Evolutionary conservation across 73 alveolate species (phyloP).

Genomic region (Chromera velia): DNA sequence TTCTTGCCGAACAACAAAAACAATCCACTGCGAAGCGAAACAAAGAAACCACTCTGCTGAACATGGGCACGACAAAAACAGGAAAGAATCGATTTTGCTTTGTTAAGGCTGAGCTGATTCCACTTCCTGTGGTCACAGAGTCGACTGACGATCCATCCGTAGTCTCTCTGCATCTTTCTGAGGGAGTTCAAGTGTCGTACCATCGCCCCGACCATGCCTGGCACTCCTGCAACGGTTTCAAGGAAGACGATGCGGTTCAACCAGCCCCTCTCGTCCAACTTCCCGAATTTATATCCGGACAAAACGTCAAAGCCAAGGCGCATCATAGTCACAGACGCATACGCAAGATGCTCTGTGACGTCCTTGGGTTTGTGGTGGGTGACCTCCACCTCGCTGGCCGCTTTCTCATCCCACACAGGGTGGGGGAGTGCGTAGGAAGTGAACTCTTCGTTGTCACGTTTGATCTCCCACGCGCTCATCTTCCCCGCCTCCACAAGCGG

Average conservation of each 20-base stretch:
- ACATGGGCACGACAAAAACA: too few species aligned
- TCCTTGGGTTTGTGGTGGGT: background rate
- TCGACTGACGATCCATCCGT: constrained; percentile 64
- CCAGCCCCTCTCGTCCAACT: constrained; percentile 57
- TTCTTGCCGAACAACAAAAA: too few species aligned
- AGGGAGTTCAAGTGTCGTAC: constrained; percentile 56
- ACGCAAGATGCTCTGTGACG: background rate
- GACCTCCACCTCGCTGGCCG: background rate
- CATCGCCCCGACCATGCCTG: constrained; percentile 70
- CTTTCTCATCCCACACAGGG: background rate
- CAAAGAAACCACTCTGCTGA: too few species aligned
- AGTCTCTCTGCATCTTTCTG: constrained; percentile 56
- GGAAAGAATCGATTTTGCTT: too few species aligned
- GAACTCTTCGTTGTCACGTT: too few species aligned
- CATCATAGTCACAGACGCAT: constrained; percentile 5
- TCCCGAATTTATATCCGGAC: constrained; percentile 47
- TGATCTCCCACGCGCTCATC: too few species aligned
- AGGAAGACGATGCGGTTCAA: constrained; percentile 57
- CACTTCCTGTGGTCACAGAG: too few species aligned
- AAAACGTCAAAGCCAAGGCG: constrained; percentile 49
- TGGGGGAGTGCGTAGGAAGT: too few species aligned
- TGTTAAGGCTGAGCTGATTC: too few species aligned
- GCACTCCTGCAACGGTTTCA: constrained; percentile 76
- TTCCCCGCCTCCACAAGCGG: too few species aligned
- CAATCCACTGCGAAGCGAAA: too few species aligned